phyloP scores from a whole-genome alignment of 805 yeast species.

The Isabelozyma gotoi region DNA sequence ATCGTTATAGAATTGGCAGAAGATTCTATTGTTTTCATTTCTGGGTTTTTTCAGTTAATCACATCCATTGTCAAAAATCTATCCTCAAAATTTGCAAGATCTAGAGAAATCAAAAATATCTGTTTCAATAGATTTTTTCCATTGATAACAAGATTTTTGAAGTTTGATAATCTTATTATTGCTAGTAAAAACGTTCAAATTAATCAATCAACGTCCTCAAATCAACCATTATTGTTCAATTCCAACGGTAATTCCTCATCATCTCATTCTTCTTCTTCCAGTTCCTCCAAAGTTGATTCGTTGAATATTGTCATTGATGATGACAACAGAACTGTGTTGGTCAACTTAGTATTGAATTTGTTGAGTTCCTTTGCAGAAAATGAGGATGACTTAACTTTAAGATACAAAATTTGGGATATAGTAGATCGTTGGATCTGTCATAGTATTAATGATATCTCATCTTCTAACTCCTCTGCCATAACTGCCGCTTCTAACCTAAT shows the following conservation, averaged over 20 bases:
- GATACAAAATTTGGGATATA: constrained; percentile 61
- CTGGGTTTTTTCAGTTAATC: constrained; percentile 71
- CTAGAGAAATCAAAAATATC: constrained; percentile 22
- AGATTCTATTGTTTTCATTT: constrained; percentile 71
- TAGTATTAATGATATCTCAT: constrained; percentile 8
- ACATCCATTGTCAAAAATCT: constrained; percentile 33
- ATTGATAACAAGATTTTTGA: constrained; percentile 32
- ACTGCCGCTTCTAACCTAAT: no score
- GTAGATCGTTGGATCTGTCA: constrained; percentile 71
- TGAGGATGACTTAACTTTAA: constrained; percentile 25
- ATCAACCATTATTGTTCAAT: constrained; percentile 4
- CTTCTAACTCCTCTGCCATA: constrained; percentile 6
- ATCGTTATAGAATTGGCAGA: constrained; percentile 62
- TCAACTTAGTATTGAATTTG: constrained; percentile 47
- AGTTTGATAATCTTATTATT: constrained; percentile 37
- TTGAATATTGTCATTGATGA: constrained; percentile 28
- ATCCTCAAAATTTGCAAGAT: constrained; percentile 17
- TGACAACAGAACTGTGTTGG: constrained; percentile 33
- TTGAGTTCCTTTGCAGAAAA: constrained; percentile 51
- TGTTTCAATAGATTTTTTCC: constrained; percentile 35
- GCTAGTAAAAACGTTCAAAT: constrained; percentile 10
- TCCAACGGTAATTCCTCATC: constrained; percentile 6
- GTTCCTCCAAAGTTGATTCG: constrained; percentile 9
- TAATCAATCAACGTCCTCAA: constrained; percentile 1
- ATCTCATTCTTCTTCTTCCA: neutral